These are phyloP conservation scores for Irineochytrium annulatum DNA, from an alignment of 192 early-diverging fungal species.

Conservation along the genomic window DNA sequence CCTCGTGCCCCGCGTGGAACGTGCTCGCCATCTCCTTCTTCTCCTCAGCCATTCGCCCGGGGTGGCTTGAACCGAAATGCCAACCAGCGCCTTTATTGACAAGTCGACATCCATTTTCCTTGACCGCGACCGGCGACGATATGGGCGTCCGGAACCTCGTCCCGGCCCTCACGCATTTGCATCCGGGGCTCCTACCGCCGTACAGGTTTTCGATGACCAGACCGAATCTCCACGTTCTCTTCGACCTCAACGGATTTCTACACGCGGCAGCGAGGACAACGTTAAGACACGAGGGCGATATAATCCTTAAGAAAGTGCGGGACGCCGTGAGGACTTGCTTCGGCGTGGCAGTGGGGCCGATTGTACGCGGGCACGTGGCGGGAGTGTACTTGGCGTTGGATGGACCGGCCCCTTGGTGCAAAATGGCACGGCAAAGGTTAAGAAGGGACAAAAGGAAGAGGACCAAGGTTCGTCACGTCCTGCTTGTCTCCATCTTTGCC, in stretches of 20 bases:
- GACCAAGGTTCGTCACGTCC: neutral
- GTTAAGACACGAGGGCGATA: too few relatives aligned
- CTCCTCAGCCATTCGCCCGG: neutral
- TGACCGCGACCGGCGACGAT: neutral
- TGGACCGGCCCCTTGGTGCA: neutral
- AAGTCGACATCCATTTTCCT: too few relatives aligned
- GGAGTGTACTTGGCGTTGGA: neutral
- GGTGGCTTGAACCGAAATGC: too few relatives aligned
- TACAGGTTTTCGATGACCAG: neutral
- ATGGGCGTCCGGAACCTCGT: neutral
- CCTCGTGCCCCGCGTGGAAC: slow-evolving; percentile 78
- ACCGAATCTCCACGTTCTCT: neutral
- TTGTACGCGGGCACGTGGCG: neutral
- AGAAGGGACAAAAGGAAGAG: neutral
- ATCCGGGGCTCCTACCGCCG: neutral
- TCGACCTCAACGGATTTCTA: neutral
- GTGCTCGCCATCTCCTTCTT: neutral
- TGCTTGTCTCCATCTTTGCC: neutral
- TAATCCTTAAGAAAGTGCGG: neutral
- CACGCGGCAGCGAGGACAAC: too few relatives aligned
- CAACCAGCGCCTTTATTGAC: too few relatives aligned
- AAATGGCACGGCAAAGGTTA: neutral
- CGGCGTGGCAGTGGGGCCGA: too few relatives aligned
- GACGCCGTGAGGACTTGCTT: too few relatives aligned
- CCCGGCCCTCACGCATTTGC: neutral